A percentile compares a stretch with the other conserved stretches of the same genome.
phyloP scores from a whole-genome alignment of 2,329 filamentous ascomycete species.

The Xylaria hypoxylon region DNA sequence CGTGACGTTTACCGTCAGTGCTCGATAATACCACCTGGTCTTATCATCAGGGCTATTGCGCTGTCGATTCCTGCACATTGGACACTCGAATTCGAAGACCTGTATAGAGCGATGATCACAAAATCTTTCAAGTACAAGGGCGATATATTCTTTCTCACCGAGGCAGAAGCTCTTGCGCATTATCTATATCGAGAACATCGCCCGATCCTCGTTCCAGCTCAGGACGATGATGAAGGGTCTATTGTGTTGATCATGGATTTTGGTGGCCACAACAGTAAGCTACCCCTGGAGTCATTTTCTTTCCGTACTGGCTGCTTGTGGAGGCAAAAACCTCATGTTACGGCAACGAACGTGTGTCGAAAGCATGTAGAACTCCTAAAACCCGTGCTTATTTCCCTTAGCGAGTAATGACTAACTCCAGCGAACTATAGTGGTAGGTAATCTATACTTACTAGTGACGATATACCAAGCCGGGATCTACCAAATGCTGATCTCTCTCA shows the following conservation, averaged over 20 bases:
- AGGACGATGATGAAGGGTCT: neutral
- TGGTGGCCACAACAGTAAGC: constrained; percentile 4
- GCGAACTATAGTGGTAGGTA: neutral
- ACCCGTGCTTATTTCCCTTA: too few species aligned
- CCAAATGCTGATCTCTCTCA: neutral
- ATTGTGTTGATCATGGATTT: constrained; percentile 7
- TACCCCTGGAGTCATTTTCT: too few species aligned
- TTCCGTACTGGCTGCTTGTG: too few species aligned
- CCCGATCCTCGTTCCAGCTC: neutral
- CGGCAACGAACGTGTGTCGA: too few species aligned
- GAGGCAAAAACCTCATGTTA: too few species aligned
- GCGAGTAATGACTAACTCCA: too few species aligned
- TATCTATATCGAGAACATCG: neutral
- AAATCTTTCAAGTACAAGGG: neutral
- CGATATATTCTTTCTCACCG: constrained; percentile 4
- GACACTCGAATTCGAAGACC: constrained; percentile 2
- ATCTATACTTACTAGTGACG: neutral
- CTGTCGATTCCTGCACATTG: constrained; percentile 1
- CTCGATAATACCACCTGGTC: neutral
- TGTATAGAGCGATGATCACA: neutral
- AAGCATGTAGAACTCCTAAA: too few species aligned
- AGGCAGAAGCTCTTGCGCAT: constrained; percentile 5
- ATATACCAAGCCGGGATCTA: neutral
- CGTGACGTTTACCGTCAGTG: neutral
- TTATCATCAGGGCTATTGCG: neutral